These are phyloP conservation scores for Colletotrichum spaethianum DNA, from an alignment of 2,329 filamentous ascomycete species.

Conservation along the genomic window DNA sequence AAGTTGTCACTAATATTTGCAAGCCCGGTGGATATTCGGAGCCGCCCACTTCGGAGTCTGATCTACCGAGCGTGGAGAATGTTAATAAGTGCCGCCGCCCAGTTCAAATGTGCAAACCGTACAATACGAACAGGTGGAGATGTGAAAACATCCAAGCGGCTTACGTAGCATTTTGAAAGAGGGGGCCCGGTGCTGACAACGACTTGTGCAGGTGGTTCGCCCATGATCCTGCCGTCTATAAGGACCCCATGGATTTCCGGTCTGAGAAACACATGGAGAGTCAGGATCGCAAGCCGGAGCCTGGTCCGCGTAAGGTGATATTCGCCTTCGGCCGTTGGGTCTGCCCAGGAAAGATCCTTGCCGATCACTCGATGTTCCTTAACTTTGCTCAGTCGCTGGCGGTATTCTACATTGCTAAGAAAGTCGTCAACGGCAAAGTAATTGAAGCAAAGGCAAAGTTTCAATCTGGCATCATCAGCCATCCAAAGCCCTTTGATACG, in stretches of 20 bases:
- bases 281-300: background rate
- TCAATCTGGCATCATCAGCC: slow-evolving; percentile 6
- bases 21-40: too few species aligned
- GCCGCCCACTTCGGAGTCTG: too few species aligned
- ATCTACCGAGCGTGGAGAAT: too few species aligned
- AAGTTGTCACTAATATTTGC: too few species aligned
- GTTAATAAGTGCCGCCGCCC: too few species aligned
- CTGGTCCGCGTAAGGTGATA: background rate
- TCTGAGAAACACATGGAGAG: background rate
- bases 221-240: slow-evolving; percentile 78
- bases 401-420: slow-evolving; percentile 42
- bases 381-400: slow-evolving; percentile 59
- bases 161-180: too few species aligned
- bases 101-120: too few species aligned
- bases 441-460: background rate
- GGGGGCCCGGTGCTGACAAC: background rate
- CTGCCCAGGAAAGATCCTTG: slow-evolving; percentile 42
- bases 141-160: too few species aligned
- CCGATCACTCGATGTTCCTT: slow-evolving; percentile 43
- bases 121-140: too few species aligned
- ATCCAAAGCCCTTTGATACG: background rate
- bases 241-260: slow-evolving; percentile 47
- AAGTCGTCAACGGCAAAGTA: background rate
- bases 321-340: slow-evolving; percentile 44
- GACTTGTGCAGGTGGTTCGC: background rate